These are phyloP conservation scores for Colletotrichum noveboracense DNA, from an alignment of 2,329 filamentous ascomycete genomes.

Conservation along the genomic window DNA sequence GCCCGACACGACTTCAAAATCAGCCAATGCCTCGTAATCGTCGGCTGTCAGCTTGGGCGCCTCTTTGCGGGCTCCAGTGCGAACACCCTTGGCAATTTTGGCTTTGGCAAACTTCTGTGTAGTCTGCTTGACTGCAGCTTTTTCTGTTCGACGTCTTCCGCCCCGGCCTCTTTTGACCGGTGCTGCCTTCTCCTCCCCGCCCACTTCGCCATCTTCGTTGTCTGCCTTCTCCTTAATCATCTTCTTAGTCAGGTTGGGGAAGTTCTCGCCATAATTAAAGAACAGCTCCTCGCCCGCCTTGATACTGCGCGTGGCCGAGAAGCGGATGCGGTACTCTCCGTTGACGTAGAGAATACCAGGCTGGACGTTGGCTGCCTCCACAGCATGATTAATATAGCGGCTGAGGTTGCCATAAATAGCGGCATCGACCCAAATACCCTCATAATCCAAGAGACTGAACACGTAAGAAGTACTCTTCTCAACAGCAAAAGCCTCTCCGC, in stretches of 20 bases:
- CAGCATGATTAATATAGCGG: slow-evolving; percentile 83
- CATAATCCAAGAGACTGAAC: slow-evolving; percentile 63
- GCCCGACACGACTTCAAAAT: not conserved
- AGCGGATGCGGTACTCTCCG: slow-evolving; percentile 77
- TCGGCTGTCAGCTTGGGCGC: slow-evolving; percentile 9
- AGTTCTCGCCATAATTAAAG: slow-evolving; percentile 80
- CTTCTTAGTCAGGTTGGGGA: slow-evolving; percentile 65
- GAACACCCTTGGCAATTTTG: slow-evolving; percentile 15
- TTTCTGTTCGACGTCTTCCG: not conserved
- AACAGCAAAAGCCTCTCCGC: slow-evolving; percentile 66
- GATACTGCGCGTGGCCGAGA: slow-evolving; percentile 72
- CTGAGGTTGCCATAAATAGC: slow-evolving; percentile 81
- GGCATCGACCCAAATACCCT: slow-evolving; percentile 74
- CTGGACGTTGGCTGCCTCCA: slow-evolving; percentile 58
- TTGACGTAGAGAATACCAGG: slow-evolving; percentile 76
- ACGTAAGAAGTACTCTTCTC: slow-evolving; percentile 68
- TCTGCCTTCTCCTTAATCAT: slow-evolving; percentile 48
- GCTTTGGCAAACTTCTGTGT: slow-evolving; percentile 4
- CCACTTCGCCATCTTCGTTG: slow-evolving; percentile 22
- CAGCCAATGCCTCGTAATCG: slow-evolving; percentile 12
- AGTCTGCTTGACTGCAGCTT: not conserved
- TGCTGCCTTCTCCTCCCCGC: not conserved
- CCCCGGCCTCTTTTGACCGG: slow-evolving; percentile 8
- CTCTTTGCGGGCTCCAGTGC: slow-evolving; percentile 18
- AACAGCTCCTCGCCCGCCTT: slow-evolving; percentile 77